A percentile compares a stretch with the other conserved stretches of the same genome.
Conservation (phyloP, 1,139 yeast species). For the Hanseniaspora sp. region DNA sequence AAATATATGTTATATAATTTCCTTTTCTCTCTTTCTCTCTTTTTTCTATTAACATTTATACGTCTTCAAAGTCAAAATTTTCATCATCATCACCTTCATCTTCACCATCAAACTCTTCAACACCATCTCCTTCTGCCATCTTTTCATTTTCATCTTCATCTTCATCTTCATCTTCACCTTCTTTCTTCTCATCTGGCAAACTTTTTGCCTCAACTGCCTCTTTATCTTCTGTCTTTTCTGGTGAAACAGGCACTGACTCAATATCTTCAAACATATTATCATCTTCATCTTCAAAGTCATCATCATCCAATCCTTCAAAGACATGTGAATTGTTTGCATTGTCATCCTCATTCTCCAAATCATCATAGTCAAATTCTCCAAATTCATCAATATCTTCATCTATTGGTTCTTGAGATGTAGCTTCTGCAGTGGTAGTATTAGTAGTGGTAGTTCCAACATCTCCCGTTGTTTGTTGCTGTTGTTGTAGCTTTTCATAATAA, state of each 20-base stretch:
- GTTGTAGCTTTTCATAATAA: slow-evolving; percentile 46
- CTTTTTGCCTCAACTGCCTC: slow-evolving; percentile 32
- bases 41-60: too few relatives aligned
- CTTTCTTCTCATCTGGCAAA: slow-evolving; percentile 56
- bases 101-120: slow-evolving; percentile 9
- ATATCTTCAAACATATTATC: slow-evolving; percentile 36
- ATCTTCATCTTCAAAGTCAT: slow-evolving; percentile 64
- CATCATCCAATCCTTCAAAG: slow-evolving; percentile 35
- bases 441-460: slow-evolving; percentile 28
- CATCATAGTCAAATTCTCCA: slow-evolving; percentile 29
- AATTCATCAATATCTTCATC: slow-evolving; percentile 36
- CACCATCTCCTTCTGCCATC: slow-evolving; percentile 15
- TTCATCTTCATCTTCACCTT: slow-evolving; percentile 37
- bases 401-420: slow-evolving; percentile 30
- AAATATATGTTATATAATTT: too few relatives aligned
- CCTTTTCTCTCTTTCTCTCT: not conserved
- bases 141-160: slow-evolving; percentile 26
- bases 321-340: slow-evolving; percentile 20
- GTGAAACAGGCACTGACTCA: not conserved
- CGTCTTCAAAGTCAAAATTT: slow-evolving; percentile 26
- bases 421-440: not conserved
- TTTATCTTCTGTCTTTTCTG: slow-evolving; percentile 16
- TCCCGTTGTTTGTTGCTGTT: slow-evolving; percentile 31
- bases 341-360: slow-evolving; percentile 17
- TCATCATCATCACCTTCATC: slow-evolving; percentile 26